These are phyloP conservation scores for Phytopythium boreale DNA, from an alignment of 352 stramenopile genomes.

Conservation along the genomic window DNA sequence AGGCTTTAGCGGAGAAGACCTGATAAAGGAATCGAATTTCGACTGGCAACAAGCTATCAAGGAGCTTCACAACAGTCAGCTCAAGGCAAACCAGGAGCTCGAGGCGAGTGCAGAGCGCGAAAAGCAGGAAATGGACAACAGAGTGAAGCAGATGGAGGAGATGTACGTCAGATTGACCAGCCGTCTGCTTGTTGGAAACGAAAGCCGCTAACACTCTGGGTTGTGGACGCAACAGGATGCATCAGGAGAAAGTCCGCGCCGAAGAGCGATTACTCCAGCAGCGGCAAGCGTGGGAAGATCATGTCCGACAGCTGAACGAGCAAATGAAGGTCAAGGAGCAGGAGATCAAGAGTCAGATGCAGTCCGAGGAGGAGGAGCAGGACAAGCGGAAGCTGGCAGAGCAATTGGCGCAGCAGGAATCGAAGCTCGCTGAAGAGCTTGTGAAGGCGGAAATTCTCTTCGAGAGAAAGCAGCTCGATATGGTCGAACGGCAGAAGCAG, in stretches of 20 bases:
- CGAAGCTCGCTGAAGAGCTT: constrained; percentile 73
- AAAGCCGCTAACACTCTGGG: no score
- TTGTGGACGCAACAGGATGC: constrained; percentile 31
- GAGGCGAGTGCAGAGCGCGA: constrained; percentile 60
- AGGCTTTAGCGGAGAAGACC: constrained; percentile 21
- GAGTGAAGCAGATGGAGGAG: constrained; percentile 73
- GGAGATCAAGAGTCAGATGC: constrained; percentile 73
- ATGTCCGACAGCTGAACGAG: constrained; percentile 66
- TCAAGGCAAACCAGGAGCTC: constrained; percentile 54
- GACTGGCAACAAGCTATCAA: constrained; percentile 81
- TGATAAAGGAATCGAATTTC: constrained; percentile 46
- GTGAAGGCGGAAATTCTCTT: constrained; percentile 75
- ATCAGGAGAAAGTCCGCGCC: constrained; percentile 43
- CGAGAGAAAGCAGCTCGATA: constrained; percentile 70
- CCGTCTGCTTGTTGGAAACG: no score
- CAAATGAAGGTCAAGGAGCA: constrained; percentile 72
- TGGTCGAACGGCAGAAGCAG: constrained; percentile 60
- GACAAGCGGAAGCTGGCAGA: constrained; percentile 75
- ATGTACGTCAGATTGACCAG: no score
- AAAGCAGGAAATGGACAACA: constrained; percentile 73
- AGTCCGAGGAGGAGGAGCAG: constrained; percentile 59
- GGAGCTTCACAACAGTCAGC: constrained; percentile 77
- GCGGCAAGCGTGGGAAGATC: constrained; percentile 64
- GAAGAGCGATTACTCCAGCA: constrained; percentile 67
- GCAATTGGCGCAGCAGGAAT: constrained; percentile 69